These are phyloP conservation scores for Aspergillus luchuensis DNA, from an alignment of 2,329 filamentous ascomycete species.

Conservation along the genomic window DNA sequence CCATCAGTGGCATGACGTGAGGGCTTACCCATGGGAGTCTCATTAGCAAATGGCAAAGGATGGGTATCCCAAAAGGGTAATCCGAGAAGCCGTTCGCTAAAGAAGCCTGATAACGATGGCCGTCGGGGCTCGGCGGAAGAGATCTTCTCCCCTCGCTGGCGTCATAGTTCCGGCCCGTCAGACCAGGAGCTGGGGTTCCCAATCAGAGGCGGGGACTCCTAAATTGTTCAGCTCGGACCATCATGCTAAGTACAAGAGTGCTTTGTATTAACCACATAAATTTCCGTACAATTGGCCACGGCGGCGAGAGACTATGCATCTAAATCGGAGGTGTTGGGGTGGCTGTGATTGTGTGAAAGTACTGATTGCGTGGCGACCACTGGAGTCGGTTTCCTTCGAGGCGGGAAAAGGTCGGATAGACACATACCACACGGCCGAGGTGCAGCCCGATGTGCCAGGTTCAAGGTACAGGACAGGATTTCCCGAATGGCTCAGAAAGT, in stretches of 20 bases:
- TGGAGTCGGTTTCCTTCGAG: not conserved
- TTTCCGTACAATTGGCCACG: not conserved
- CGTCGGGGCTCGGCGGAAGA: not conserved
- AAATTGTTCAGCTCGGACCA: not conserved
- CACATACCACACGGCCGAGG: not conserved
- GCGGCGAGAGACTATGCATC: not conserved
- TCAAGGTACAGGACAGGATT: no score
- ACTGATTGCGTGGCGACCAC: not conserved
- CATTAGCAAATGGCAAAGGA: not conserved
- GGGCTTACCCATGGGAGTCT: not conserved
- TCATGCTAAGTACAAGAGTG: not conserved
- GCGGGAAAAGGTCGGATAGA: not conserved
- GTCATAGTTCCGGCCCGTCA: slow-evolving; percentile 4
- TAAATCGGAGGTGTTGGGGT: not conserved
- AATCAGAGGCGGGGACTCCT: not conserved
- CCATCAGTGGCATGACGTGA: not conserved
- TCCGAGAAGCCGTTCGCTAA: not conserved
- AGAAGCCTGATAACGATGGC: not conserved
- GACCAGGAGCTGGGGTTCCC: not conserved
- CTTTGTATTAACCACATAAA: no score
- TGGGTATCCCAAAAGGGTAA: not conserved
- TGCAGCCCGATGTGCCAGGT: not conserved
- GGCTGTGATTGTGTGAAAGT: no score
- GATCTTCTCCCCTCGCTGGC: not conserved
- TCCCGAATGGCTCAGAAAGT: not conserved